A percentile compares a stretch with the other conserved stretches of the same genome.
Conservation (phyloP, 177 flowering plant genomes). For the Vitis hybrid region DNA sequence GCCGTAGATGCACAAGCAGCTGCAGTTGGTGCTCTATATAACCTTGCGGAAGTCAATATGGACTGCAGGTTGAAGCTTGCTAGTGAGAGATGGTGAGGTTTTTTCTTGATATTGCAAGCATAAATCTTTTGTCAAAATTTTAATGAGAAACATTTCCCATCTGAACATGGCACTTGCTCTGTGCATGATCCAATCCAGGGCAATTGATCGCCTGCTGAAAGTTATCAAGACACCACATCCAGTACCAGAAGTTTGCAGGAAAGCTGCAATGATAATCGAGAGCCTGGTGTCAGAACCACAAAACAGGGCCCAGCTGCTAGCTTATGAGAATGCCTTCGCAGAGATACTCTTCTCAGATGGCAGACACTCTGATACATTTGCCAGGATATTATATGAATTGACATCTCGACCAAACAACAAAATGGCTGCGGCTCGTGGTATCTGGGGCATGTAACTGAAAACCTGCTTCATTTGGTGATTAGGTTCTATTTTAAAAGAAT, state of each 20-base stretch:
- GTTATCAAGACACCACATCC: constrained; percentile 84
- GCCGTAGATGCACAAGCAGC: constrained; percentile 91
- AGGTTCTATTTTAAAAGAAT: not conserved
- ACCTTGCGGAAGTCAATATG: constrained; percentile 92
- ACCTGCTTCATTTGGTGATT: not conserved
- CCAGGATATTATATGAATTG: constrained; percentile 83
- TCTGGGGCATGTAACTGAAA: constrained; percentile 77
- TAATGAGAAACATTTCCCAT: not conserved
- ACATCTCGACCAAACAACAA: constrained; percentile 82
- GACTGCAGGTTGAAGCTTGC: constrained; percentile 95
- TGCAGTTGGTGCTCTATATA: constrained; percentile 92
- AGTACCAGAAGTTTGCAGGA: constrained; percentile 92
- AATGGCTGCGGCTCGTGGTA: constrained; percentile 65
- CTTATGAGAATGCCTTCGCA: constrained; percentile 87
- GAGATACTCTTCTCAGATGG: constrained; percentile 80
- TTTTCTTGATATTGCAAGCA: not conserved
- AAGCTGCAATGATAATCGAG: constrained; percentile 88
- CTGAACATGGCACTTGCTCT: not conserved
- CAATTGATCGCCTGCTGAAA: constrained; percentile 81
- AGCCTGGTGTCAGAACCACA: constrained; percentile 89
- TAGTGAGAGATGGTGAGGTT: constrained; percentile 81
- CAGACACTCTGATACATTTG: constrained; percentile 83
- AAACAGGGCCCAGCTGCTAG: constrained; percentile 68
- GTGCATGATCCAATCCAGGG: constrained; percentile 45
- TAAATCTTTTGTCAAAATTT: not conserved